phyloP scores from a whole-genome alignment of 2,329 filamentous ascomycete species.

The Epichloe elymi region DNA sequence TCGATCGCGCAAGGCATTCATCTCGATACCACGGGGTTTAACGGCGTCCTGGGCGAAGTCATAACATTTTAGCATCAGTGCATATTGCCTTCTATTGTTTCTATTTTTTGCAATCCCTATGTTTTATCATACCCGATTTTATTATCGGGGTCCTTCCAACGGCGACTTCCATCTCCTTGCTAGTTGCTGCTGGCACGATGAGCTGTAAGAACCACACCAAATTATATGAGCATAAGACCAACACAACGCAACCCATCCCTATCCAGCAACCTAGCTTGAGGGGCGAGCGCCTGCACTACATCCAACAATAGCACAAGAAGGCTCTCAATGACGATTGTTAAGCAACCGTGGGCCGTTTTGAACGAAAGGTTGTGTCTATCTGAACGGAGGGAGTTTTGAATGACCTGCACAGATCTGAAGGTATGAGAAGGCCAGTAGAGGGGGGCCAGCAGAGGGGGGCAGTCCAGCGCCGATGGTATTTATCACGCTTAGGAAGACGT shows the following conservation, averaged over 20 bases:
- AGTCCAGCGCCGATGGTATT: not conserved
- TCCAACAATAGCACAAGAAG: not conserved
- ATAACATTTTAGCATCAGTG: conserved; percentile 8
- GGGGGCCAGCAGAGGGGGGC: not conserved
- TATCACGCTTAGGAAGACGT: not conserved
- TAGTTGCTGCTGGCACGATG: not conserved
- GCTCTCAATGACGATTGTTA: not conserved
- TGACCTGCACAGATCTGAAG: not conserved
- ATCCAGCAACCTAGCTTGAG: not conserved
- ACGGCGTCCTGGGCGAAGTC: conserved; percentile 14
- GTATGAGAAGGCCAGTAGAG: no score
- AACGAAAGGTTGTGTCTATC: not conserved
- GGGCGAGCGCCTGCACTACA: not conserved
- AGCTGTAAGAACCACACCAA: no score
- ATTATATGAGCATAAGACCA: not conserved
- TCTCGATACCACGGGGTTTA: conserved; percentile 31
- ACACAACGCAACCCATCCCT: not conserved
- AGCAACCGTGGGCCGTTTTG: no score
- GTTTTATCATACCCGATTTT: conserved; percentile 1
- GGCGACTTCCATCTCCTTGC: not conserved
- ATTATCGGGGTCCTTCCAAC: not conserved
- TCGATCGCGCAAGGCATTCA: conserved; percentile 27
- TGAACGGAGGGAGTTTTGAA: not conserved
- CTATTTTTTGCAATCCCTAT: not conserved
- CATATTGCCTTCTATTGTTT: conserved; percentile 5